These are phyloP conservation scores for Wallacemonas rigidus DNA, from an alignment of 208 protist genomes.

Conservation along the genomic window DNA sequence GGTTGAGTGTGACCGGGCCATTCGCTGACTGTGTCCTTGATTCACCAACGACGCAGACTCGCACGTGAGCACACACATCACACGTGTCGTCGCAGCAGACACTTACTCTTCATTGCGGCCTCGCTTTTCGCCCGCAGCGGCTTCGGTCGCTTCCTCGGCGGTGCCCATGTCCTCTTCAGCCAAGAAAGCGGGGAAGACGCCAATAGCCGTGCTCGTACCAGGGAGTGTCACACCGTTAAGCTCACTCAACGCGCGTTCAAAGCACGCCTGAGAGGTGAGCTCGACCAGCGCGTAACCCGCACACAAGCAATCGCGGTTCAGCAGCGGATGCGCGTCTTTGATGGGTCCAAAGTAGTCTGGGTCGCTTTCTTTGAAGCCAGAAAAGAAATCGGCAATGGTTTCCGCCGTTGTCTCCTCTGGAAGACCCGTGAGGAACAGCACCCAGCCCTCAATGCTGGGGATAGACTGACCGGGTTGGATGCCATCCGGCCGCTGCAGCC, in stretches of 20 bases:
- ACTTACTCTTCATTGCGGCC: constrained; percentile 21
- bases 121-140: constrained; percentile 42
- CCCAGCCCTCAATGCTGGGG: constrained; percentile 87
- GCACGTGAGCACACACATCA: neutral
- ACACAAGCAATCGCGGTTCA: constrained; percentile 71
- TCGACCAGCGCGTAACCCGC: constrained; percentile 83
- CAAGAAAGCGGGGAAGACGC: constrained; percentile 68
- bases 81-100: too few relatives aligned
- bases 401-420: constrained; percentile 60
- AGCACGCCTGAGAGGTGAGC: constrained; percentile 55
- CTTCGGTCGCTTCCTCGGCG: constrained; percentile 24
- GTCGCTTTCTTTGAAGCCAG: constrained; percentile 45
- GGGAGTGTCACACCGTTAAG: constrained; percentile 44
- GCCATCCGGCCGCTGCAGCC: constrained; percentile 62
- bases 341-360: constrained; percentile 67
- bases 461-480: constrained; percentile 61
- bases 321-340: constrained; percentile 63
- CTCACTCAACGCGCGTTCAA: constrained; percentile 59
- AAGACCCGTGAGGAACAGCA: constrained; percentile 73
- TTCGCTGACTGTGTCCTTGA: too few relatives aligned
- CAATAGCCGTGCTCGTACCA: constrained; percentile 27
- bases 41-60: neutral
- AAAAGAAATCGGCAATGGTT: constrained; percentile 68
- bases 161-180: constrained; percentile 67
- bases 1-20: too few relatives aligned